Evolutionary conservation across 352 stramenopile species (phyloP), one percentile per base, ranked within the genome.

Genomic region (Pythium volutum): DNA sequence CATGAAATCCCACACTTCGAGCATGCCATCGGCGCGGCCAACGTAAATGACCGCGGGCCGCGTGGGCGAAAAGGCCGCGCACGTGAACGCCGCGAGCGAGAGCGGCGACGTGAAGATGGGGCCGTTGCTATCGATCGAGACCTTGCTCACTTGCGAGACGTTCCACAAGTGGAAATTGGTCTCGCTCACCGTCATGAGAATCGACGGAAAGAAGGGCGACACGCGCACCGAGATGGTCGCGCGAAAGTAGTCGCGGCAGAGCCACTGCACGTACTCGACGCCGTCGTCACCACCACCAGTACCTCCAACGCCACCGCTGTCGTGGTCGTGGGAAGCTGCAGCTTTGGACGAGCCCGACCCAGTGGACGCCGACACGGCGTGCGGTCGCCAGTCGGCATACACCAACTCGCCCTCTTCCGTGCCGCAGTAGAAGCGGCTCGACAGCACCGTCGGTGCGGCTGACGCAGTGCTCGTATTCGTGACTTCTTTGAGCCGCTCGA

Each of bases 1-100:
- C 55, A 95, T 83, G 48, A 98, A 96, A 62, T 98, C 93, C 93
- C 91, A 98, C 41, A 97, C 87, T 62, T 98, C 87, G 39, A 98
- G 74, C 58, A 89, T 86, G 1, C 93, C 93, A 62, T 98, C 91
- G 12, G 79, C 71, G 64, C 94, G 96, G 23, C 85, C 88, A 45
- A 97, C 69, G 64, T 95, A 95, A 46, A 98, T 64, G 20, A 96
- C 89, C 2, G 71, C 89, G 5, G 93, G 88, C 1, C 93, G 69
- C 25, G 89, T 96, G 20, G 90, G 88, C n/a, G 83, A 97, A 71
- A 96, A 97, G 6, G 79, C 79, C 20, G 81, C 91, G 46, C 84
- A 91, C 4, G 87, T 97, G 47, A 97, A 79, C 20, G 85, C 73
- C 18, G 83, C 74, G 5, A 80, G 67, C 27, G 84, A 85, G n/a